phyloP scores from a whole-genome alignment of 108 stramenopile species.

The Fistulifera solaris region DNA sequence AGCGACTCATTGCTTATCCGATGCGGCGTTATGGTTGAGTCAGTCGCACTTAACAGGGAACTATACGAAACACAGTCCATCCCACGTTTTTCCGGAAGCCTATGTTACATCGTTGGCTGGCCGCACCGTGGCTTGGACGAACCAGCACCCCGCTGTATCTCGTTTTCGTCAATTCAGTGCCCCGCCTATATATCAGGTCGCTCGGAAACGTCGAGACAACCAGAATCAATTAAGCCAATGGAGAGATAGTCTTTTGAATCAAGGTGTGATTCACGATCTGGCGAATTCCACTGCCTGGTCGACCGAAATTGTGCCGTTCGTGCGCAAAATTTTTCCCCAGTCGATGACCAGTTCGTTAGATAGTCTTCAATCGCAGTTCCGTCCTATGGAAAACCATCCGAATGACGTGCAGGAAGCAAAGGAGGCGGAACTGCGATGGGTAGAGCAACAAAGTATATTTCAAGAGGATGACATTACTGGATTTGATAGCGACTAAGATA shows the following conservation, averaged over 20 bases:
- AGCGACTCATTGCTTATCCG: constrained; percentile 49
- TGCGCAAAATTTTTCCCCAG: constrained; percentile 41
- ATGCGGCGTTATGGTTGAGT: constrained; percentile 42
- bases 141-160: constrained; percentile 55
- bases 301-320: constrained; percentile 45
- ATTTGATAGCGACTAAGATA: constrained; percentile 20
- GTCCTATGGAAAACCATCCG: no score
- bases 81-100: constrained; percentile 32
- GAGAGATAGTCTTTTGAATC: constrained; percentile 26
- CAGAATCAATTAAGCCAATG: constrained; percentile 37
- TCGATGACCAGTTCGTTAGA: constrained; percentile 14
- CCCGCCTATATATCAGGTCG: constrained; percentile 62
- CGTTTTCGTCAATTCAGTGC: constrained; percentile 64
- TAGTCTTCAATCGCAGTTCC: not conserved
- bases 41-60: not conserved
- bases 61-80: not conserved
- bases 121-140: constrained; percentile 54
- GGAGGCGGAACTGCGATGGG: constrained; percentile 1
- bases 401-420: not conserved
- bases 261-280: constrained; percentile 22
- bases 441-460: constrained; percentile 31
- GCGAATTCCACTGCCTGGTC: constrained; percentile 39
- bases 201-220: constrained; percentile 55
- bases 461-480: constrained; percentile 45
- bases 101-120: constrained; percentile 53